phyloP scores from a whole-genome alignment of 192 early-diverging fungal species.

The Linnemannia hyalina region DNA sequence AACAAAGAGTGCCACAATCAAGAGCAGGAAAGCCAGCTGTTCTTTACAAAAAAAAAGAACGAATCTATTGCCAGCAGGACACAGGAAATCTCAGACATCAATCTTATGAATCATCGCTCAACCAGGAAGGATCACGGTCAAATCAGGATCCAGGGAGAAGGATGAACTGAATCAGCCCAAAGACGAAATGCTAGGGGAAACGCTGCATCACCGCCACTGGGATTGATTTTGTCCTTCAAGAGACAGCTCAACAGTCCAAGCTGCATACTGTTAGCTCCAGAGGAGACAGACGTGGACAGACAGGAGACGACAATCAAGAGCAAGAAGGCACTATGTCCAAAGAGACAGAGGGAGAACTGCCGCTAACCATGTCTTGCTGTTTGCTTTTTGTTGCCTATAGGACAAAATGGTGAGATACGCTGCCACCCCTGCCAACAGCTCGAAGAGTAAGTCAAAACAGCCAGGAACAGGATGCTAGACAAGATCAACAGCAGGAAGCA shows the following conservation, averaged over 20 bases:
- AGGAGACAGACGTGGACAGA: neutral
- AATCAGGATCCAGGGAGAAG: neutral
- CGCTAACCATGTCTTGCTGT: neutral
- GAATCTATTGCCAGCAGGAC: neutral
- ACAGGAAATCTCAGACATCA: slow-evolving; percentile 32
- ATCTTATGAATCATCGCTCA: neutral
- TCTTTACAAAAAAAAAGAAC: no score
- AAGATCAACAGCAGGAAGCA: neutral
- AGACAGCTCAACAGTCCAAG: neutral
- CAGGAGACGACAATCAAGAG: neutral
- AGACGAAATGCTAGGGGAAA: slow-evolving; percentile 21
- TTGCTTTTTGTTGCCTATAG: slow-evolving; percentile 14
- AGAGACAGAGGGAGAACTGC: neutral
- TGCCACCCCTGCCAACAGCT: slow-evolving; percentile 84
- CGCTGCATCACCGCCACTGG: slow-evolving; percentile 29
- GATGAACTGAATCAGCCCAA: neutral
- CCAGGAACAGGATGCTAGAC: neutral
- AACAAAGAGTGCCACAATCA: neutral
- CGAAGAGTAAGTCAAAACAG: slow-evolving; percentile 71
- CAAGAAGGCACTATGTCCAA: no score
- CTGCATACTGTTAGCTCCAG: neutral
- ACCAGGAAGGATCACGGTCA: neutral
- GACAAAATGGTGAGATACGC: slow-evolving; percentile 85
- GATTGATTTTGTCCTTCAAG: neutral
- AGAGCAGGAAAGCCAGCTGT: neutral